These are phyloP conservation scores for Solanum dulcamara DNA, from an alignment of 257 asterid genomes.

Conservation along the genomic window DNA sequence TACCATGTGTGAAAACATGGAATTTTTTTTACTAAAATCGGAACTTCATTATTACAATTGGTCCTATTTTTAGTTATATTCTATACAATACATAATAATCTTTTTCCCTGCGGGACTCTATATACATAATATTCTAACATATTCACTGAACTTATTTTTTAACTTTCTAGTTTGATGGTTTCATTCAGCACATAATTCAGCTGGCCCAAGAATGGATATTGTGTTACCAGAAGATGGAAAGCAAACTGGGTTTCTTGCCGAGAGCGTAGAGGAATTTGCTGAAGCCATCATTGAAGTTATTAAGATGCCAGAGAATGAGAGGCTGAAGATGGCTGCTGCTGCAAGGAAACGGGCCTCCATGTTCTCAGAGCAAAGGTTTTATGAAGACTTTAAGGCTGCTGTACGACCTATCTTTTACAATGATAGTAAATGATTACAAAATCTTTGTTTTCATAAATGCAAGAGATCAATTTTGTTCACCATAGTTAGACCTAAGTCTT, in stretches of 20 bases:
- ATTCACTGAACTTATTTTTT: neutral
- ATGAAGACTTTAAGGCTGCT: conserved; percentile 68
- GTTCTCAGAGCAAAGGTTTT: conserved; percentile 77
- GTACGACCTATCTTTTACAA: conserved; percentile 31
- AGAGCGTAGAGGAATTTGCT: conserved; percentile 59
- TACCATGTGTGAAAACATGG: too few species aligned
- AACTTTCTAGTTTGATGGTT: neutral
- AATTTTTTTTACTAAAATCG: too few species aligned
- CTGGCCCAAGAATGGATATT: conserved; percentile 94
- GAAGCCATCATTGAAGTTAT: conserved; percentile 50
- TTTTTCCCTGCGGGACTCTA: too few species aligned
- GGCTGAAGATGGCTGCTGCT: conserved; percentile 67
- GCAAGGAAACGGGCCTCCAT: conserved; percentile 71
- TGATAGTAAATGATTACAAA: conserved; percentile 4
- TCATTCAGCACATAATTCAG: conserved; percentile 77
- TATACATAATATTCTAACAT: neutral
- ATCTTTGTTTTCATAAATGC: neutral
- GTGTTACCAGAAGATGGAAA: conserved; percentile 68
- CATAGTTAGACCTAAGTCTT: neutral
- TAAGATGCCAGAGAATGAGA: conserved; percentile 47
- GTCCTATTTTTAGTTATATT: too few species aligned
- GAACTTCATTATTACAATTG: too few species aligned
- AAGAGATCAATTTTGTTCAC: neutral
- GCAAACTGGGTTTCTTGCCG: conserved; percentile 79
- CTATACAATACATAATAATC: too few species aligned